Base-by-base conservation (phyloP, 257 asterid genomes). In the Plantago elongata region DNA sequence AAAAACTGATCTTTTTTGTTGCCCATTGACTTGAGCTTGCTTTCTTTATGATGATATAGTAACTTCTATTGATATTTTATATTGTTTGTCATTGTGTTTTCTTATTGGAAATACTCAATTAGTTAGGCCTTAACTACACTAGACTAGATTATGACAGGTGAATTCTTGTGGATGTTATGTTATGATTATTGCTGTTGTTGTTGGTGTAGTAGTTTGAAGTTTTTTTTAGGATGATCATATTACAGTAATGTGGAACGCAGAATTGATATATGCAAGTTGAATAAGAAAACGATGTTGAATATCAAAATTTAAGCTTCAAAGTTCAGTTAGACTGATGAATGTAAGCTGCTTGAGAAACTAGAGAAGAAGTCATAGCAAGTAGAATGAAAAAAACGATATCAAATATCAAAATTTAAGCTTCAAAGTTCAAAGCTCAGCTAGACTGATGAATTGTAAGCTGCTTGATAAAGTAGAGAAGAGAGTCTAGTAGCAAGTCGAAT, bases 401-500 rank as follows among this genome's bases (percentile, higher is more conserved):
- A 22, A 22, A 22, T 22, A 22, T 22, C 27, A 2, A 22, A 22
- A 22, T 22, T 22, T 22, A 22, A 22, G 27, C 40, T 34, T 55
- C 58, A 67, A 57, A 55, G 54, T 34, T 55, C 58, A 67, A 57
- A 55, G 54, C 54, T 18, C 9, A 3, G 12, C 3, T 13, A 7
- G 54, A n/a, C 10, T 49, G 17, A 14, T 47, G 16, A 34, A 5
- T 47, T 3, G n/a, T 47, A 7, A 47, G 15, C 9, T 47, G 51
- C 51, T 49, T 18, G 13, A 37, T 15, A 51, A 59, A 52, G 12
- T 51, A 12, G 6, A 18, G 51, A 0, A 49, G 40, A 34, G 27
- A 34, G 27, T 22, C 27, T 22, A 22, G 27, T 22, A 22, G 27
- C 27, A 22, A 22, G 27, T 22, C 1, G 27, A 22, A 22, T 22